Conservation (phyloP, 768 basidiomycete species). For the Lentinula guzmanii region DNA sequence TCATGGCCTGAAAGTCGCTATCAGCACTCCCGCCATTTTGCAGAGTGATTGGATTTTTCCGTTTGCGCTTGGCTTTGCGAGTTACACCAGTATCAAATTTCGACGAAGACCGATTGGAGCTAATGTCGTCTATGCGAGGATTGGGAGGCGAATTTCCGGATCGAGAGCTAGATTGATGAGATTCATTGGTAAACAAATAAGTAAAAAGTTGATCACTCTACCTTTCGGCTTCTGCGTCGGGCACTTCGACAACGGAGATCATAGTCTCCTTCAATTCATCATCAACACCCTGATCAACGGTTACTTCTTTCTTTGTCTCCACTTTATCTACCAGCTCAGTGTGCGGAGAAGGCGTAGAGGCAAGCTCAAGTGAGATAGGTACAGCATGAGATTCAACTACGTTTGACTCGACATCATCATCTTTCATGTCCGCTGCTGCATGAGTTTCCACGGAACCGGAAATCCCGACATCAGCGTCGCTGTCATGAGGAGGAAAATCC, state of each 20-base stretch:
- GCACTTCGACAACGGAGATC: neutral
- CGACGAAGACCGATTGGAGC: neutral
- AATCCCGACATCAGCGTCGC: neutral
- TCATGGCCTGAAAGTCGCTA: constrained; percentile 4
- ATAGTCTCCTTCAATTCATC: neutral
- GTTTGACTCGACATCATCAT: neutral
- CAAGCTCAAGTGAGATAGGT: neutral
- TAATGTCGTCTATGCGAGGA: neutral
- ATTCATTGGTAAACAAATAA: neutral
- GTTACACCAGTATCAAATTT: neutral
- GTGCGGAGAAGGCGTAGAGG: neutral
- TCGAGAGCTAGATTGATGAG: neutral
- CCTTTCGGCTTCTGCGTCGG: neutral
- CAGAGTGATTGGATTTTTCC: constrained; percentile 7
- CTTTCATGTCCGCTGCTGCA: neutral
- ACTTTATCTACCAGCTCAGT: neutral
- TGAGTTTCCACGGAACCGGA: neutral
- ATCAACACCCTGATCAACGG: neutral
- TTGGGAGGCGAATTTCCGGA: neutral
- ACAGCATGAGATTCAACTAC: neutral
- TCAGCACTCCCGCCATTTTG: neutral
- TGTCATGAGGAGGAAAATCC: neutral
- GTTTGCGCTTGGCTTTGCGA: constrained; percentile 16
- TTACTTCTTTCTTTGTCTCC: neutral
- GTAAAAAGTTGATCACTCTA: neutral